Percentiles rank a stretch among this genome's conserved stretches.
These are phyloP conservation scores for Botrytis hyacinthi DNA, from an alignment of 2,329 filamentous ascomycete genomes.

Conservation along the genomic window DNA sequence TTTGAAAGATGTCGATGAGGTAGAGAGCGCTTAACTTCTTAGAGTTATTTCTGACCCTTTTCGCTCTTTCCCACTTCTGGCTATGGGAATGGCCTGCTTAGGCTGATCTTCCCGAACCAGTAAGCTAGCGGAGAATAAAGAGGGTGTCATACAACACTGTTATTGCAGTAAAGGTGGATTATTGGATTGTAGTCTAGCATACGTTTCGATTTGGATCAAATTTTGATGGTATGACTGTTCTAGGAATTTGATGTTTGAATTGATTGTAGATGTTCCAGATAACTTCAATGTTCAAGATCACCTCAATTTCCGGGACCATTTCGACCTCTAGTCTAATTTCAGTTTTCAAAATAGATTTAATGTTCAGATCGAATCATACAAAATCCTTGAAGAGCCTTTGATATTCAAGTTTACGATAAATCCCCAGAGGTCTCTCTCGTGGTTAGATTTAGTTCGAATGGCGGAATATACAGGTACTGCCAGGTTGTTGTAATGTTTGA, in stretches of 20 bases:
- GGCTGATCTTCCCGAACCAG: not conserved
- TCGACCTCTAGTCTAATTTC: fast-evolving
- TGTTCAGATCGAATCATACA: not conserved
- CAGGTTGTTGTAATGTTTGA: not conserved
- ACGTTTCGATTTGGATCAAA: not conserved
- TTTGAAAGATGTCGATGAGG: too few species aligned
- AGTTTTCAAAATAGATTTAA: not conserved
- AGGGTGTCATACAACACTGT: not conserved
- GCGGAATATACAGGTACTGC: not conserved
- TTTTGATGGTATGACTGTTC: not conserved
- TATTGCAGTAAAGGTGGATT: not conserved
- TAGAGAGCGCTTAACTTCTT: not conserved
- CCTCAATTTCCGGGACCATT: not conserved
- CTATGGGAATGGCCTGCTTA: not conserved
- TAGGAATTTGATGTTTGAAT: not conserved
- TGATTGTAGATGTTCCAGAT: not conserved
- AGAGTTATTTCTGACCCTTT: not conserved
- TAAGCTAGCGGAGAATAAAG: not conserved
- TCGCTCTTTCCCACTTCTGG: not conserved
- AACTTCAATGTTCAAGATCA: not conserved
- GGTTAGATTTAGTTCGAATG: not conserved
- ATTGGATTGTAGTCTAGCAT: not conserved
- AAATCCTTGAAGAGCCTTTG: not conserved
- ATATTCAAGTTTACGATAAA: not conserved
- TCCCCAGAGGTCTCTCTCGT: not conserved